A percentile compares a stretch with the other conserved stretches of the same genome.
Evolutionary conservation across 1,139 yeast species (phyloP).

Genomic region (Candida sanyaensis): DNA sequence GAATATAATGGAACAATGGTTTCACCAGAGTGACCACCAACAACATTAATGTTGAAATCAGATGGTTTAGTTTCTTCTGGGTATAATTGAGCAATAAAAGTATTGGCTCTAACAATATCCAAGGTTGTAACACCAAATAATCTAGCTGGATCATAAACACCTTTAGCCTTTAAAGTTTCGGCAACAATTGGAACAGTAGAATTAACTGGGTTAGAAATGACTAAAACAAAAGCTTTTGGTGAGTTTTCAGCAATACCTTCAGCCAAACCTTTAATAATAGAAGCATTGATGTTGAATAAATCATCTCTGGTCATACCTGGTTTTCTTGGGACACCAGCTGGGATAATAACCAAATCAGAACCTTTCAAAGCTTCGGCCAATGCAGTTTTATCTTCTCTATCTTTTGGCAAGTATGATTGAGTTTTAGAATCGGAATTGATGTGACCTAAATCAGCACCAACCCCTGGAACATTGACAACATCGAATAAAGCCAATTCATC

Average conservation of each 20-base stretch:
- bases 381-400: conserved; percentile 71
- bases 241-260: conserved; percentile 82
- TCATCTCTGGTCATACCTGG: conserved; percentile 99
- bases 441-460: conserved; percentile 94
- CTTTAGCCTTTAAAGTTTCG: conserved; percentile 84
- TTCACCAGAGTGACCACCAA: conserved; percentile 99
- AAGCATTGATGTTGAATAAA: conserved; percentile 95
- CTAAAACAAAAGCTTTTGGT: conserved; percentile 85
- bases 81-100: conserved; percentile 78
- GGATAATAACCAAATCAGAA: conserved; percentile 88
- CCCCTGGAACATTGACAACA: conserved; percentile 94
- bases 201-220: conserved; percentile 97
- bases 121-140: conserved; percentile 97
- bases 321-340: conserved; percentile 99
- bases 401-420: conserved; percentile 73
- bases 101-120: conserved; percentile 91
- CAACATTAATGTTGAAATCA: conserved; percentile 74
- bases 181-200: conserved; percentile 98
- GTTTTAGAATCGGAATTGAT: conserved; percentile 88
- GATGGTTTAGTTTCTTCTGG: conserved; percentile 58
- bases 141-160: conserved; percentile 88
- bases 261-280: conserved; percentile 91
- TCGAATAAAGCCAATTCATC: conserved; percentile 87
- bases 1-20: conserved; percentile 96
- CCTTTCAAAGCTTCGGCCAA: conserved; percentile 74